These are phyloP conservation scores for Verticillium isaacii DNA, from an alignment of 2,329 filamentous ascomycete species.

Conservation along the genomic window DNA sequence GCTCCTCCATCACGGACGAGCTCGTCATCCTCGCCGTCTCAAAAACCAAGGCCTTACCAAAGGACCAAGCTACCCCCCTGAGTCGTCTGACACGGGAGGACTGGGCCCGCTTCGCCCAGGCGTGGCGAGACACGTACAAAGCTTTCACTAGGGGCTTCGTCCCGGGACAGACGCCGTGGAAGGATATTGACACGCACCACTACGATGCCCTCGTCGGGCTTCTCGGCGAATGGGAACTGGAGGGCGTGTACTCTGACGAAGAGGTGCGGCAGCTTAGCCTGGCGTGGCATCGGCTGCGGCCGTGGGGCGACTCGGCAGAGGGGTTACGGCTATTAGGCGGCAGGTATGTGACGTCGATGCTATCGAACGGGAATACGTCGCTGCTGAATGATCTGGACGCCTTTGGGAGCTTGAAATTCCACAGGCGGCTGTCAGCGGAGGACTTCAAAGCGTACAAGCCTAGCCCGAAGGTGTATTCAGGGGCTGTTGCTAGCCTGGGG, in stretches of 20 bases:
- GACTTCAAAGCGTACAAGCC: conserved; percentile 75
- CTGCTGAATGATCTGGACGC: conserved; percentile 62
- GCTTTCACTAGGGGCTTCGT: conserved; percentile 54
- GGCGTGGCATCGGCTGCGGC: conserved; percentile 67
- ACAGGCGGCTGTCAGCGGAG: conserved; percentile 59
- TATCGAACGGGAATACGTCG: conserved; percentile 69
- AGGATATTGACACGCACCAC: conserved; percentile 70
- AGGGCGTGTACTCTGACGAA: conserved; percentile 59
- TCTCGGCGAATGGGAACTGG: conserved; percentile 49
- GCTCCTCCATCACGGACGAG: conserved; percentile 56
- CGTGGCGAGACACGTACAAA: conserved; percentile 65
- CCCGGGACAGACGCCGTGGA: conserved; percentile 46
- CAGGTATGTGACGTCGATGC: conserved; percentile 55
- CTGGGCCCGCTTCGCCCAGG: conserved; percentile 62
- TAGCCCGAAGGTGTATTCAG: conserved; percentile 60
- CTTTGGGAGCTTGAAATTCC: conserved; percentile 57
- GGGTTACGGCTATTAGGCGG: conserved; percentile 52
- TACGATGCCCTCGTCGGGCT: conserved; percentile 55
- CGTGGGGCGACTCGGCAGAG: conserved; percentile 59
- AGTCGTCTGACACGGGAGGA: conserved; percentile 47
- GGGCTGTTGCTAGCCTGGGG: conserved; percentile 57
- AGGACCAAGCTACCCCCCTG: conserved; percentile 40
- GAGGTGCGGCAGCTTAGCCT: conserved; percentile 61
- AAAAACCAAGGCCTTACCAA: conserved; percentile 36
- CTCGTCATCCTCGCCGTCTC: conserved; percentile 46